Evolutionary conservation across 345 rosid species (phyloP), one percentile per base, ranked within the genome.

Genomic region (Populus davidiana): DNA sequence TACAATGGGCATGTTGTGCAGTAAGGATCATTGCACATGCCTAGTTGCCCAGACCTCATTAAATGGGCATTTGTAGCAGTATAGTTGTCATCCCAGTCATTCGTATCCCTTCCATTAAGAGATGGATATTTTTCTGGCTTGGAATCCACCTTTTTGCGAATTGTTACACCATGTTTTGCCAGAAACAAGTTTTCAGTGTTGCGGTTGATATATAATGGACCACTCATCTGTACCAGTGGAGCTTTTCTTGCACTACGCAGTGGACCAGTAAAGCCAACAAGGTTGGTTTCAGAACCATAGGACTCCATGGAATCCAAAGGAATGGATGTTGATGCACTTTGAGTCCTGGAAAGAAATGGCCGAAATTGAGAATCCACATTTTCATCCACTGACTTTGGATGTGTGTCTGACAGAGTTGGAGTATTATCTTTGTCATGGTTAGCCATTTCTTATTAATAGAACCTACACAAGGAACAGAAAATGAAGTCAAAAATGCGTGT

Each of bases 11-110:
- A 95, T 75, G 91, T 91, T 23, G 98, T 95, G 84, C 98, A 93
- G 77, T 93, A 95, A 76, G 97, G 99, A 86, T 92, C 94, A 82
- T 86, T 86, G 79, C 99, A 95, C 92, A 88, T 83, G 8, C 99
- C 98, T 71, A 91, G 72, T 65, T 86, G 92, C 16, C 99, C 98
- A 81, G 98, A 95, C 87, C 92, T 90, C 81, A 86, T 33, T 76
- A 93, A 82, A 89, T 93, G 88, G 56, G 86, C 87, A 80, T 93
- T 94, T 84, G 85, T 92, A 63, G 72, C 63, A n/a, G 78, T 85
- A 76, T 85, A 84, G 8, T 69, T 83, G 8, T 88, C 84, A 9
- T 86, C 43, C 78, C 87, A 85, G 47, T 78, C 83, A 47, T 78
- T 83, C 67, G 83, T 85, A 69, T 85, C 88, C 76, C 77, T 84